These are phyloP conservation scores for Triticum urartu DNA, from an alignment of 176 grass and related monocot species.

Conservation along the genomic window DNA sequence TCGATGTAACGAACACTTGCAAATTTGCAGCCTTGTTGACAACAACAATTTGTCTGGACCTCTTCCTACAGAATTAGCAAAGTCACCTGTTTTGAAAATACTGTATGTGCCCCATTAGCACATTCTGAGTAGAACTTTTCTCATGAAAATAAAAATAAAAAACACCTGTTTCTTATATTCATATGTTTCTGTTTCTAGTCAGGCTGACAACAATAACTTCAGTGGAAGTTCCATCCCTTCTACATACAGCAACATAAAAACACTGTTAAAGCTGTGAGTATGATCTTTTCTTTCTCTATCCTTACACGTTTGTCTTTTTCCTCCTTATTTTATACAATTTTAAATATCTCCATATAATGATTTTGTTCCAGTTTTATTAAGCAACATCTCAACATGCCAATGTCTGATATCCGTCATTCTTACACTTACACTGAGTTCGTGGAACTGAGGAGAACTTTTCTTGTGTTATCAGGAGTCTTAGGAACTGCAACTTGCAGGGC, in stretches of 20 bases:
- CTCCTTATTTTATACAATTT: background rate
- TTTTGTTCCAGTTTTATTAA: background rate
- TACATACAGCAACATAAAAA: constrained; percentile 65
- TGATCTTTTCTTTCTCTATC: constrained; percentile 22
- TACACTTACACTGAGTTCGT: background rate
- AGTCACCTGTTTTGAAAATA: constrained; percentile 64
- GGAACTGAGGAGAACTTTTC: constrained; percentile 34
- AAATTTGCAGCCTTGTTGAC: constrained; percentile 72
- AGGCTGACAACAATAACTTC: constrained; percentile 96
- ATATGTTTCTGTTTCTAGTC: constrained; percentile 58
- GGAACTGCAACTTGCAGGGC: constrained; percentile 93
- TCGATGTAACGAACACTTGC: constrained; percentile 19
- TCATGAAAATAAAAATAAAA: background rate
- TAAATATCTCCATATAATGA: constrained; percentile 10
- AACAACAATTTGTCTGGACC: constrained; percentile 67
- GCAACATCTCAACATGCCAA: background rate
- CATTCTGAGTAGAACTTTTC: constrained; percentile 26
- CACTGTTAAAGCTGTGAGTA: constrained; percentile 81
- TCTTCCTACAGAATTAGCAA: constrained; percentile 66
- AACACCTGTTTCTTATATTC: constrained; percentile 29
- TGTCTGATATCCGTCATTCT: background rate
- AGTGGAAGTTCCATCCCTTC: constrained; percentile 75
- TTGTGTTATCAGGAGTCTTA: constrained; percentile 77
- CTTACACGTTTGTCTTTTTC: constrained; percentile 12
- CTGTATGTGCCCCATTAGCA: constrained; percentile 48